Evolutionary conservation across 2,329 filamentous ascomycete species (phyloP).

Genomic region (Bipolaris oryzae): DNA sequence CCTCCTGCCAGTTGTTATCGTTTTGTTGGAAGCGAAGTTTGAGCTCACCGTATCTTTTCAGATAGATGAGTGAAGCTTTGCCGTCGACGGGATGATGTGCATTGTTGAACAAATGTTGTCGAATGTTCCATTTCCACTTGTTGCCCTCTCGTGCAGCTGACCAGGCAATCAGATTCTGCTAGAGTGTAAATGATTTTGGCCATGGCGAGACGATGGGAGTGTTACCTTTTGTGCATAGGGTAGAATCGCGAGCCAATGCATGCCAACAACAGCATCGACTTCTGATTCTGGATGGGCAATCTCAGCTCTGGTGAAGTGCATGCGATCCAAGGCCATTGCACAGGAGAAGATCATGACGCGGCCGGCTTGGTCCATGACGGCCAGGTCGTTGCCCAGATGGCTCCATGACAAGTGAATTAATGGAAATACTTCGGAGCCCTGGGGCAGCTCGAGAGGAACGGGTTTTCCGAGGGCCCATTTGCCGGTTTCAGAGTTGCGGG

Average conservation of each 20-base stretch:
- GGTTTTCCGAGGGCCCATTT: constrained; percentile 78
- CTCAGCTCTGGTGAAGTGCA: constrained; percentile 66
- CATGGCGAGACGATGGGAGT: not conserved
- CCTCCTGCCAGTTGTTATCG: constrained; percentile 73
- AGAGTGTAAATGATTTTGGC: constrained; percentile 9
- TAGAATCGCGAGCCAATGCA: constrained; percentile 74
- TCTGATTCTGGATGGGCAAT: constrained; percentile 75
- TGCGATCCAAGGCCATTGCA: constrained; percentile 73
- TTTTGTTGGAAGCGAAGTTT: constrained; percentile 79
- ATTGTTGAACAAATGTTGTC: constrained; percentile 68
- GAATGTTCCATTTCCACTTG: constrained; percentile 72
- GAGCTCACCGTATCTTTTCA: constrained; percentile 75
- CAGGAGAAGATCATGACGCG: constrained; percentile 77
- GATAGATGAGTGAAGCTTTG: constrained; percentile 76
- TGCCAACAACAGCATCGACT: constrained; percentile 76
- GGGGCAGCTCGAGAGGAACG: constrained; percentile 67
- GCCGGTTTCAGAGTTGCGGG: constrained; percentile 70
- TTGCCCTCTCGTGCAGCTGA: constrained; percentile 49
- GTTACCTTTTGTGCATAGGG: constrained; percentile 50
- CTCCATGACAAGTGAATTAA: constrained; percentile 87
- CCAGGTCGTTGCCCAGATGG: constrained; percentile 76
- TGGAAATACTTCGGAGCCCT: constrained; percentile 66
- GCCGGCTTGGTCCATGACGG: constrained; percentile 79
- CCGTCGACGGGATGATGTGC: constrained; percentile 74
- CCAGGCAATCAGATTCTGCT: constrained; percentile 46